Evolutionary conservation across 1,139 yeast genomes (phyloP).

Genomic region (Insectozyma bohioensis): DNA sequence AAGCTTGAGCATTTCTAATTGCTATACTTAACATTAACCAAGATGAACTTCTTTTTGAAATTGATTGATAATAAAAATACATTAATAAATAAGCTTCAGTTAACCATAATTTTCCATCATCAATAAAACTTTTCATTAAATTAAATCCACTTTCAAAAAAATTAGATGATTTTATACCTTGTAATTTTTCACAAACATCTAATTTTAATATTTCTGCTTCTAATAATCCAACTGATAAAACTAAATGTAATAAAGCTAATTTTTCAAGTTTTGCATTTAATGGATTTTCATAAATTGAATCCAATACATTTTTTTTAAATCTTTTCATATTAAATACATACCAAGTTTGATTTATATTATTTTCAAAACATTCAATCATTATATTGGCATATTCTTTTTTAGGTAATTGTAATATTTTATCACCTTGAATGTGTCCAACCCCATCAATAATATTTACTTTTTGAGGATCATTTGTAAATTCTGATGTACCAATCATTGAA

Average conservation of each 20-base stretch:
- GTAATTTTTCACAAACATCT: too few relatives aligned
- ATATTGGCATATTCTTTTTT: slow-evolving; percentile 22
- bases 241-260: slow-evolving; percentile 28
- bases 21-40: slow-evolving; percentile 43
- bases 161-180: slow-evolving; percentile 17
- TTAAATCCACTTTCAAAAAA: slow-evolving; percentile 32
- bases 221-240: slow-evolving; percentile 41
- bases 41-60: slow-evolving; percentile 37
- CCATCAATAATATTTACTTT: slow-evolving; percentile 32
- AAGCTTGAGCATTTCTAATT: slow-evolving; percentile 56
- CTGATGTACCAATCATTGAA: slow-evolving; percentile 14
- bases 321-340: slow-evolving; percentile 35
- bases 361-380: slow-evolving; percentile 29
- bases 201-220: slow-evolving; percentile 18
- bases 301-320: slow-evolving; percentile 22
- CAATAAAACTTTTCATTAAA: slow-evolving; percentile 26
- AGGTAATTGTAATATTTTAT: too few relatives aligned
- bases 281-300: slow-evolving; percentile 24
- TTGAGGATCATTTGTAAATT: slow-evolving; percentile 35
- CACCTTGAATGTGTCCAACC: too few relatives aligned
- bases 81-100: slow-evolving; percentile 38
- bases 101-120: slow-evolving; percentile 42
- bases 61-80: slow-evolving; percentile 36
- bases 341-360: slow-evolving; percentile 33
- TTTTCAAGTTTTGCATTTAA: slow-evolving; percentile 12